Base-by-base conservation (phyloP, 1,284 basidiomycete genomes). In the Puccinia coronata region DNA sequence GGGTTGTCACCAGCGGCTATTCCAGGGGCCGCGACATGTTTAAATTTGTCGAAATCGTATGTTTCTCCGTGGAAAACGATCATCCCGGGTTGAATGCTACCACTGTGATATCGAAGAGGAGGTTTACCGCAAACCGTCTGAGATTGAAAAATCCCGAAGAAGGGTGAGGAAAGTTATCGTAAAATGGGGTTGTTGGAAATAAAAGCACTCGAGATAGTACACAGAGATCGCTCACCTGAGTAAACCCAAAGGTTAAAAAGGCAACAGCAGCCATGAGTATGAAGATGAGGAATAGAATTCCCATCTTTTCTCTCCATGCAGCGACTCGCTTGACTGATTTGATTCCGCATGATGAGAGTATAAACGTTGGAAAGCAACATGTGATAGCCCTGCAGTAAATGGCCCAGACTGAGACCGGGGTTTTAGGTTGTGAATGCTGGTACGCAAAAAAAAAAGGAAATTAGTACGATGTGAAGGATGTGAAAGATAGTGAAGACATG, bases 191-290 rank as follows among this genome's bases (percentile, higher is more conserved):
- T n/a, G n/a, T n/a, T n/a, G n/a, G n/a, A n/a, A n/a, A n/a, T n/a
- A n/a, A n/a, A n/a, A n/a, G n/a, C n/a, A n/a, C n/a, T n/a, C 18
- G 51, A 36, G n/a, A 65, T 18, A 53, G 8, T 6, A 31, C 11
- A 53, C 47, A 23, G 25, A 36, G 34, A 55, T 14, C 14, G 59
- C 83, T 67, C 14, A 67, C 79, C 82, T 95, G 91, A 4, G 96
- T 98, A 88, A 99, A 99, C n/a, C 97, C 96, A 87, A 99, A 99
- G 1, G 96, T 99, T 86, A 99, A 89, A 90, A 95, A 99, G 87
- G 96, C 96, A 85, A 99, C 97, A 69, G 89, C 90, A 31, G 92
- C 92, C 96, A 99, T 98, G 83, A 95, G 90, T 28, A 87, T 11
- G 23, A 90, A 86, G 84, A 97, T 94, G 87, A 98, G 90, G 83